phyloP scores from a whole-genome alignment of 257 asterid species.

The Solanum paucissectum region DNA sequence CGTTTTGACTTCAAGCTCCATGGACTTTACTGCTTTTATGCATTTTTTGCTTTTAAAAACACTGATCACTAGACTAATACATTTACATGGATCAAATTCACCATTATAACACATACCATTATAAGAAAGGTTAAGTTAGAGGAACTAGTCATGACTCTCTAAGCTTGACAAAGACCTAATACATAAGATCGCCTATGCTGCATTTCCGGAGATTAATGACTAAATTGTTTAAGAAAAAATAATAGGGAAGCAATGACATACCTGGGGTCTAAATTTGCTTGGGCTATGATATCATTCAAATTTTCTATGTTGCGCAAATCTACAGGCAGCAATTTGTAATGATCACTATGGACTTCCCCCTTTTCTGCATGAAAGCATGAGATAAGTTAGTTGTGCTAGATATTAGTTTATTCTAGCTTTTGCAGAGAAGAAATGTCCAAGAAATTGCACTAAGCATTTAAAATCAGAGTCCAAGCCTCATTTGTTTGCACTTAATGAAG shows the following conservation, averaged over 20 bases:
- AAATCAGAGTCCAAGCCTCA: background rate
- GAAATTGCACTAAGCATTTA: background rate
- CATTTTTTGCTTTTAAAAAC: background rate
- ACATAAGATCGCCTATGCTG: background rate
- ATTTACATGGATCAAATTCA: background rate
- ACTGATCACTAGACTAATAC: background rate
- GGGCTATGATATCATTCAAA: constrained; percentile 53
- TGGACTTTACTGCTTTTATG: background rate
- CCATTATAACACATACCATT: background rate
- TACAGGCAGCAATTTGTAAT: constrained; percentile 89
- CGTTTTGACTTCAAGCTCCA: background rate
- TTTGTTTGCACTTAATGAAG: background rate
- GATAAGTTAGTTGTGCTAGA: background rate
- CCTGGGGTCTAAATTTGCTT: constrained; percentile 88
- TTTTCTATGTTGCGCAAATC: constrained; percentile 68
- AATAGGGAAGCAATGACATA: constrained; percentile 2
- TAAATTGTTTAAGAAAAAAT: background rate
- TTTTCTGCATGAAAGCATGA: constrained; percentile 50
- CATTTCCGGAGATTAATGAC: background rate
- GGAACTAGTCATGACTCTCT: background rate
- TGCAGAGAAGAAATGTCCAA: background rate
- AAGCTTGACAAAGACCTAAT: background rate
- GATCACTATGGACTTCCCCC: constrained; percentile 79
- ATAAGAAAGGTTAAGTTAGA: background rate
- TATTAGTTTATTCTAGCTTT: background rate